Base-by-base conservation (phyloP, 257 asterid species). In the Handroanthus guayacan region DNA sequence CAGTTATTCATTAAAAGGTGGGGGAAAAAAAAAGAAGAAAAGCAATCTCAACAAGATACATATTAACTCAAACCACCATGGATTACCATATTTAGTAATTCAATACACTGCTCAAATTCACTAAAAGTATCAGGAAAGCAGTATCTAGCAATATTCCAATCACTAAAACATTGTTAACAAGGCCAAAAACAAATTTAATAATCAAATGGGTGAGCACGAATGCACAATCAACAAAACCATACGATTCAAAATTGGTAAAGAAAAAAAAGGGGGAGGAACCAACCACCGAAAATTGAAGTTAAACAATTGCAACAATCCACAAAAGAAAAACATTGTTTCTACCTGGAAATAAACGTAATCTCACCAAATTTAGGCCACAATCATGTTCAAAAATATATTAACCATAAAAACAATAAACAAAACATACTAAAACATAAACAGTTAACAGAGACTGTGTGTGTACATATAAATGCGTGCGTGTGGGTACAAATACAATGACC, bases 61-160 rank as follows among this genome's bases (percentile, higher is more conserved):
- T 9, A 18, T 38, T 8, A 66, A 61, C 79, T n/a, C 55, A 55
- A 67, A 20, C 18, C 71, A 60, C 41, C 45, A 18, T 45, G 36
- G 47, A 17, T 39, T 54, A 67, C 69, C 36, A 6, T 5, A 9
- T 14, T 51, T 60, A 39, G 57, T n/a, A 20, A 54, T 8, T 39
- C 56, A 5, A 39, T 13, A 57, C 17, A 55, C 9, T 14, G 39
- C 14, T 17, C 58, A 34, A 6, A 39, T 31, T 39, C 55, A 9
- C 68, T 44, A 37, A 41, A 62, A 55, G 12, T 50, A 73, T 51
- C 69, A 65, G 14, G 17, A 5, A 43, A 43, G 50, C 44, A 14
- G 20, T 5, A 52, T 62, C 55, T 7, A 38, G 20, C 56, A 45
- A 76, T n/a, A 58, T 69, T 10, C 37, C 74, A 76, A 69, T 51